Conservation (phyloP, 805 yeast genomes). For the Hanseniaspora occidentalis region DNA sequence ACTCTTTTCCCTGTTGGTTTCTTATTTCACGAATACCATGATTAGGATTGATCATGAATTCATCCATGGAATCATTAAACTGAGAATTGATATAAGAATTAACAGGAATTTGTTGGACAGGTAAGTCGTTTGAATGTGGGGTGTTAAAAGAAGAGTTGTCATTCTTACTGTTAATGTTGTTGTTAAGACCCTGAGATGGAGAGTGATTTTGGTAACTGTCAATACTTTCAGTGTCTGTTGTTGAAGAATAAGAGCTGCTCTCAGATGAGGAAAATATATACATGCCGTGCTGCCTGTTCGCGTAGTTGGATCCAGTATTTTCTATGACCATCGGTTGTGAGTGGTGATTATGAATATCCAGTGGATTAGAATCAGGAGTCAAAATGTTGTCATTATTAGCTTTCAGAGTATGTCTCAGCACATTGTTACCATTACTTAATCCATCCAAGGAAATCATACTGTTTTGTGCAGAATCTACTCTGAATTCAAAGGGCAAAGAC, state of each 20-base stretch:
- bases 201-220: too few relatives aligned
- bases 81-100: too few relatives aligned
- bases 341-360: not conserved
- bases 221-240: not conserved
- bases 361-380: too few relatives aligned
- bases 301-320: too few relatives aligned
- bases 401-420: not conserved
- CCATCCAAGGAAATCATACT: not conserved
- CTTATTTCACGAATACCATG: not conserved
- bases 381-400: not conserved
- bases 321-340: too few relatives aligned
- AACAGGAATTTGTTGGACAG: too few relatives aligned
- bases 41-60: not conserved
- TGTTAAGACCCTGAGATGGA: too few relatives aligned
- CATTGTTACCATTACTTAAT: not conserved
- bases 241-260: not conserved
- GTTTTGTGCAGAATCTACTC: constrained; percentile 14
- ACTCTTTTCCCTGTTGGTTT: too few relatives aligned
- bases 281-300: not conserved
- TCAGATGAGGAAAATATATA: not conserved
- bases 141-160: not conserved
- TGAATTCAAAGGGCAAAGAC: constrained; percentile 23
- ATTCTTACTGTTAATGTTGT: too few relatives aligned
- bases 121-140: not conserved
- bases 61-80: too few relatives aligned